These are phyloP conservation scores for Amphirosellinia nigrospora DNA, from an alignment of 495 filamentous ascomycete species.

Conservation along the genomic window DNA sequence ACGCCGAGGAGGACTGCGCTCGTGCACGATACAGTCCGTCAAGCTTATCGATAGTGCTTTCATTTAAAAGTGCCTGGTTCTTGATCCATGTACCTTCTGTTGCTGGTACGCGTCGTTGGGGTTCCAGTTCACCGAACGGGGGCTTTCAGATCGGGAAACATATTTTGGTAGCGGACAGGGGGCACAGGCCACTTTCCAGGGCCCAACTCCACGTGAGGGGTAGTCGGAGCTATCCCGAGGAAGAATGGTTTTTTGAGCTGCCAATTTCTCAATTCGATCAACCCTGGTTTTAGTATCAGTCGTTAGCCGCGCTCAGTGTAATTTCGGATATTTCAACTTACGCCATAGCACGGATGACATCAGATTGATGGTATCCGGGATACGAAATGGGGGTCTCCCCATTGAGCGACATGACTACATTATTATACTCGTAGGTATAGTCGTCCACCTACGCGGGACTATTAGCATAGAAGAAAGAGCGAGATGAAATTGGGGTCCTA, in stretches of 20 bases:
- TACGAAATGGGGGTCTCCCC: constrained; percentile 51
- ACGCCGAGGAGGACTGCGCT: constrained; percentile 50
- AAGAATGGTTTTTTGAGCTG: constrained; percentile 58
- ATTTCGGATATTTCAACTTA: background rate
- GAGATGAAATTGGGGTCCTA: too few species aligned
- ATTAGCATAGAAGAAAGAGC: background rate
- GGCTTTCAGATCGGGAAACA: constrained; percentile 41
- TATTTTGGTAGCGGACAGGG: constrained; percentile 34
- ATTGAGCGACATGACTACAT: constrained; percentile 61
- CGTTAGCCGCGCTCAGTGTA: background rate
- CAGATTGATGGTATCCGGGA: constrained; percentile 55
- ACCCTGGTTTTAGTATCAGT: constrained; percentile 14
- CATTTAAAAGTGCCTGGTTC: constrained; percentile 54
- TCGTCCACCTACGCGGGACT: constrained; percentile 54
- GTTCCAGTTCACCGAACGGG: constrained; percentile 44
- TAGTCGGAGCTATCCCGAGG: constrained; percentile 58
- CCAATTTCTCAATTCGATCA: constrained; percentile 26
- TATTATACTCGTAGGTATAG: constrained; percentile 64
- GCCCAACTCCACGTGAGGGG: constrained; percentile 57
- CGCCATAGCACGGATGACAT: constrained; percentile 52
- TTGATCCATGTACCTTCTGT: constrained; percentile 57
- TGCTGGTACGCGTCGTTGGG: constrained; percentile 42
- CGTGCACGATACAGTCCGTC: constrained; percentile 57
- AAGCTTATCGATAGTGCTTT: constrained; percentile 36
- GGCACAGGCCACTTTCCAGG: constrained; percentile 24